Evolutionary conservation across 441 rosid species (phyloP).

Genomic region (Pelargonium cotyledonis): DNA sequence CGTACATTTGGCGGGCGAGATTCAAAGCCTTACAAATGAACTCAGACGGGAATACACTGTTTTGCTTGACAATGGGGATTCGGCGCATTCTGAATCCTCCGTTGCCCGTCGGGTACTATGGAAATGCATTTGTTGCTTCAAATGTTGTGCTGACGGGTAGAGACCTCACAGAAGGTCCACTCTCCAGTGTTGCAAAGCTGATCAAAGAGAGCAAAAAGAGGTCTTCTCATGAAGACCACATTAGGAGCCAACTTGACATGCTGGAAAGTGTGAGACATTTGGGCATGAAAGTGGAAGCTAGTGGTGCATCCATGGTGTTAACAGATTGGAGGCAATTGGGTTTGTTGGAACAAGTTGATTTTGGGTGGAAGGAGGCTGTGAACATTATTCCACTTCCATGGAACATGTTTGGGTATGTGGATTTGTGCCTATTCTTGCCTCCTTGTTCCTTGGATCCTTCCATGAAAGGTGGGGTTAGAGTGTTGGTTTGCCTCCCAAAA

Average conservation of each 20-base stretch:
- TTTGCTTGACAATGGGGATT: slow-evolving; percentile 37
- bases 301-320: slow-evolving; percentile 33
- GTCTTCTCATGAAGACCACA: slow-evolving; percentile 16
- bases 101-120: slow-evolving; percentile 42
- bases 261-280: slow-evolving; percentile 27
- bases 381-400: slow-evolving; percentile 42
- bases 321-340: slow-evolving; percentile 56
- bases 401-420: slow-evolving; percentile 26
- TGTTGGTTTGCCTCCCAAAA: slow-evolving; percentile 40
- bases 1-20: slow-evolving; percentile 48
- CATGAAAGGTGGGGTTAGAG: slow-evolving; percentile 45
- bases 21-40: slow-evolving; percentile 36
- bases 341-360: slow-evolving; percentile 36
- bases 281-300: slow-evolving; percentile 22
- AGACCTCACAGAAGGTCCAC: slow-evolving; percentile 24
- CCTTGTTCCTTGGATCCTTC: slow-evolving; percentile 22
- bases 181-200: slow-evolving; percentile 25
- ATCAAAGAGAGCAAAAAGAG: slow-evolving; percentile 38
- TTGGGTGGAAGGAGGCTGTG: slow-evolving; percentile 41
- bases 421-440: slow-evolving; percentile 42
- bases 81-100: slow-evolving; percentile 37
- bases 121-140: slow-evolving; percentile 42
- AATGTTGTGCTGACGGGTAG: slow-evolving; percentile 23
- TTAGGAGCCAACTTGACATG: slow-evolving; percentile 17
- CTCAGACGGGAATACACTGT: slow-evolving; percentile 29